A percentile compares a stretch with the other conserved stretches of the same genome.
phyloP scores from a whole-genome alignment of 148 eudicot genomes.

The Polygonum maritimum region DNA sequence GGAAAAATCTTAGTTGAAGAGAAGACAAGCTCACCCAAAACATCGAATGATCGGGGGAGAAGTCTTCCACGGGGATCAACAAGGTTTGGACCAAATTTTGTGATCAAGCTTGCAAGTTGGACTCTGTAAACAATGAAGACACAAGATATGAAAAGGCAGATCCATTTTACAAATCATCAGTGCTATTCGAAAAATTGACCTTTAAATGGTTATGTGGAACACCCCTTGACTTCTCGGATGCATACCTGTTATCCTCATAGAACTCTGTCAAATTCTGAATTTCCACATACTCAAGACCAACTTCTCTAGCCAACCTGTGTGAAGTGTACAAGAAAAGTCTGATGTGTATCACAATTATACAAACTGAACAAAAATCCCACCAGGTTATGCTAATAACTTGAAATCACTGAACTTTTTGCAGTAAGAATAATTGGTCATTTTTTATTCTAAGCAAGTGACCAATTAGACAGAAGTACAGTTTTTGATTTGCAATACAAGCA shows the following conservation, averaged over 20 bases:
- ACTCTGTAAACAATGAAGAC: constrained; percentile 30
- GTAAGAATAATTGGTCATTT: background rate
- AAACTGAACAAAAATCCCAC: background rate
- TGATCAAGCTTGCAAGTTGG: constrained; percentile 74
- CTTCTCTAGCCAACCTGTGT: constrained; percentile 90
- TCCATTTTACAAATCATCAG: background rate
- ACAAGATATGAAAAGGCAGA: background rate
- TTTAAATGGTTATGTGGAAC: background rate
- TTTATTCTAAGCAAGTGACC: background rate
- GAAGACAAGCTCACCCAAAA: constrained; percentile 46
- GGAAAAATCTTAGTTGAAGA: background rate
- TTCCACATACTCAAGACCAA: constrained; percentile 94
- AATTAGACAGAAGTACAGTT: background rate
- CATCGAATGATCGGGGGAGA: constrained; percentile 72
- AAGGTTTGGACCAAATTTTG: constrained; percentile 68
- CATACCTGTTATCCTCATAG: constrained; percentile 87
- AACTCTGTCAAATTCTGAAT: constrained; percentile 88
- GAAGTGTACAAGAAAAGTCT: constrained; percentile 3
- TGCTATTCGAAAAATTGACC: background rate
- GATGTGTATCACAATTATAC: background rate
- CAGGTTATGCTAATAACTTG: background rate
- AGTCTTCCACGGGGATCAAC: constrained; percentile 93
- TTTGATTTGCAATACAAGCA: background rate
- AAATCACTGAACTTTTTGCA: background rate
- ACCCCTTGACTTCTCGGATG: background rate